Evolutionary conservation across 148 eudicot genomes (phyloP).

Genomic region (Vaccinium corymbosum): DNA sequence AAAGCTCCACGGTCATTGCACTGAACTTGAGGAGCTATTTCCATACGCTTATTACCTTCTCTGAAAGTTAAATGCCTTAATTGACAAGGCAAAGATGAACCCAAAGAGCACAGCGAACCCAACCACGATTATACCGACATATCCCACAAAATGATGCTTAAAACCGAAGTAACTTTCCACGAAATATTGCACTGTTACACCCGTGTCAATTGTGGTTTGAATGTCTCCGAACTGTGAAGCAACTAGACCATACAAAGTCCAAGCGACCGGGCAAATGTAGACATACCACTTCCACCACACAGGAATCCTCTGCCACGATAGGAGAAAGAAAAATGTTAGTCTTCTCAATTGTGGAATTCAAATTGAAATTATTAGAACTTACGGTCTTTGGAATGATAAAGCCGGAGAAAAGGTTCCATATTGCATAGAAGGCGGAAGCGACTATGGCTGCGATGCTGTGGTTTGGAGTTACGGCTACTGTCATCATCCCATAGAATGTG

Average conservation of each 20-base stretch:
- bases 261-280: conserved; percentile 48
- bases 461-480: conserved; percentile 58
- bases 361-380: conserved; percentile 5
- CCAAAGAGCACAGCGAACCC: conserved; percentile 43
- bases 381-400: conserved; percentile 33
- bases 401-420: conserved; percentile 44
- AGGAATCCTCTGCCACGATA: conserved; percentile 29
- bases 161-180: conserved; percentile 45
- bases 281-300: conserved; percentile 75
- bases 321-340: not conserved
- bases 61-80: conserved; percentile 55
- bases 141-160: conserved; percentile 39
- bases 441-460: conserved; percentile 52
- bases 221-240: conserved; percentile 57
- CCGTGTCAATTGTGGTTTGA: conserved; percentile 20
- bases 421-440: conserved; percentile 54
- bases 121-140: conserved; percentile 39
- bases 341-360: not conserved
- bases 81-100: conserved; percentile 43
- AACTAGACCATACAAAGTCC: conserved; percentile 62
- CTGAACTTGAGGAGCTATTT: not conserved
- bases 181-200: conserved; percentile 33
- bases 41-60: conserved; percentile 28
- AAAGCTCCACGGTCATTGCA: not conserved
- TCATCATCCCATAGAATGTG: too few relatives aligned